Conservation (phyloP, 2,329 filamentous ascomycete genomes). For the Botrytis cinerea region DNA sequence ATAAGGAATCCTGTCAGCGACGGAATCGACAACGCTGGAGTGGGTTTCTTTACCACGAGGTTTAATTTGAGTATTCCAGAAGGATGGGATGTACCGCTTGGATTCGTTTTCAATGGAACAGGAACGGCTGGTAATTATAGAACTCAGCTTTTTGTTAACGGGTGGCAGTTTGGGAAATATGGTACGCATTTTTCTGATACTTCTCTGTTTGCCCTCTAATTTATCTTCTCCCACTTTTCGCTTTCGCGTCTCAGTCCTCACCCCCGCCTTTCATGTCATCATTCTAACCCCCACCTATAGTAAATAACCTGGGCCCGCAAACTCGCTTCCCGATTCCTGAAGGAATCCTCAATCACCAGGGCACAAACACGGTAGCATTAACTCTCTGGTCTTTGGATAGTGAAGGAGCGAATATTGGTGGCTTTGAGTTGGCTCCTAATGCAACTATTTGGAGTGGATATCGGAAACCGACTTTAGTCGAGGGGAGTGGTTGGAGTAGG, state of each 20-base stretch:
- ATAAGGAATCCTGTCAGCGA: constrained; percentile 44
- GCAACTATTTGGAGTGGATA: constrained; percentile 10
- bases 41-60: constrained; percentile 59
- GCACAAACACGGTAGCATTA: constrained; percentile 68
- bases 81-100: constrained; percentile 61
- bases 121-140: constrained; percentile 52
- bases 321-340: constrained; percentile 70
- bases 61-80: constrained; percentile 57
- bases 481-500: constrained; percentile 36
- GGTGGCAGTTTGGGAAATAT: constrained; percentile 71
- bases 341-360: constrained; percentile 70
- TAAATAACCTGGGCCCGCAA: constrained; percentile 72
- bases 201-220: background rate
- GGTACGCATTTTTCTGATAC: constrained; percentile 34
- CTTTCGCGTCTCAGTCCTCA: background rate
- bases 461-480: background rate
- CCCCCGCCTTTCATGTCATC: background rate
- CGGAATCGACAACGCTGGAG: constrained; percentile 51
- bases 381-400: constrained; percentile 61
- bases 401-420: constrained; percentile 30
- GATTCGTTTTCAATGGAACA: constrained; percentile 57
- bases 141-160: constrained; percentile 70
- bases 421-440: background rate
- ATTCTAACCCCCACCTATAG: background rate
- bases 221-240: background rate